Evolutionary conservation across 2,329 filamentous ascomycete species (phyloP).

Genomic region (Monosporascus cannonballus): DNA sequence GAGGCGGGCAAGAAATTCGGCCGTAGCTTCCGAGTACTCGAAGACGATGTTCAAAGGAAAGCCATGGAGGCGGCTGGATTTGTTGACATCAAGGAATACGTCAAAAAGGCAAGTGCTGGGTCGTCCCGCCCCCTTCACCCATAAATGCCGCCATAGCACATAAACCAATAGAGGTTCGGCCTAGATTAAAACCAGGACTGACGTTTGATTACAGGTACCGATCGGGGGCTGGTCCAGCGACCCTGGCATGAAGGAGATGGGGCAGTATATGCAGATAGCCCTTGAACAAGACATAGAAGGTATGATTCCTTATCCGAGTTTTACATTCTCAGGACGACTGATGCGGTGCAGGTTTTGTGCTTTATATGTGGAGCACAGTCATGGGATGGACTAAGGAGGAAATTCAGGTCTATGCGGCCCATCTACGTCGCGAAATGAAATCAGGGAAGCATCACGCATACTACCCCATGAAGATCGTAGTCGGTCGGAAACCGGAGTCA

Average conservation of each 20-base stretch:
- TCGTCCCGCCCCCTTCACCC: background rate
- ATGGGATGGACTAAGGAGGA: conserved; percentile 22
- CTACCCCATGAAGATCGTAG: conserved; percentile 17
- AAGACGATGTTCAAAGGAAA: conserved; percentile 23
- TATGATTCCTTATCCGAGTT: conserved; percentile 2
- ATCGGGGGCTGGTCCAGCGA: conserved; percentile 36
- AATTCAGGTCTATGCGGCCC: conserved; percentile 21
- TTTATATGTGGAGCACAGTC: conserved; percentile 20
- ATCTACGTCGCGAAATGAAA: conserved; percentile 21
- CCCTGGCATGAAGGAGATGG: conserved; percentile 28
- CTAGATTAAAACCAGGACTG: background rate
- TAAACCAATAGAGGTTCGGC: no score
- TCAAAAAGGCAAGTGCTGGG: conserved; percentile 15
- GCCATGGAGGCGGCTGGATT: conserved; percentile 25
- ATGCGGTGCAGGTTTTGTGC: conserved; percentile 15
- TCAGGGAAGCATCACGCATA: conserved; percentile 17
- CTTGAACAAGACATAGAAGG: conserved; percentile 29
- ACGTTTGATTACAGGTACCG: conserved; percentile 21
- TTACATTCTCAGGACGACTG: background rate
- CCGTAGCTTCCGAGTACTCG: conserved; percentile 24
- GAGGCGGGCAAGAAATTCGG: conserved; percentile 28
- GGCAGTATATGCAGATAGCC: conserved; percentile 25
- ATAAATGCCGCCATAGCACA: no score
- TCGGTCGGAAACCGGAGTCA: conserved; percentile 21
- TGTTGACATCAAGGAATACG: conserved; percentile 16